These are phyloP conservation scores for Emmonsiellopsis sp. DNA, from an alignment of 2,329 filamentous ascomycete species.

Conservation along the genomic window DNA sequence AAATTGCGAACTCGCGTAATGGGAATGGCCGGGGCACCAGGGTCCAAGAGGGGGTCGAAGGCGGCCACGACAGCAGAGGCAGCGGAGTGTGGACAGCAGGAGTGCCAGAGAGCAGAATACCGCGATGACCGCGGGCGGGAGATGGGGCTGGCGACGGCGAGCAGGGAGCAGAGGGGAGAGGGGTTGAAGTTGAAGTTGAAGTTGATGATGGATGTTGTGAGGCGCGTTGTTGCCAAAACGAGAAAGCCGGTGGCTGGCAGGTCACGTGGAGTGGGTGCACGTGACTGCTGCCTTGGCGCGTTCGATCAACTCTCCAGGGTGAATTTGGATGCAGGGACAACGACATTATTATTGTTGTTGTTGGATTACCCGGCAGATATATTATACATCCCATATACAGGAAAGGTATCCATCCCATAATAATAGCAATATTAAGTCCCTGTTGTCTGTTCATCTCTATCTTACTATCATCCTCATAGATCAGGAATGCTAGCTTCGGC, in stretches of 20 bases:
- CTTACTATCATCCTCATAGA: no score
- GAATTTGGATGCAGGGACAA: background rate
- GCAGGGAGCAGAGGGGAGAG: background rate
- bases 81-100: background rate
- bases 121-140: background rate
- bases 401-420: no score
- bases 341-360: background rate
- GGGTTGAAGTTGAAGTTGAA: background rate
- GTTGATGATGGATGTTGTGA: slow-evolving; percentile 3
- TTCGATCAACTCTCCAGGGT: no score
- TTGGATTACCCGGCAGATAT: no score
- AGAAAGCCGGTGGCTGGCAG: slow-evolving; percentile 10
- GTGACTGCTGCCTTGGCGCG: background rate
- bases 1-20: background rate
- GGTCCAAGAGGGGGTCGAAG: background rate
- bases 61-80: background rate
- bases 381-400: no score
- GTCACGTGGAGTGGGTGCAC: background rate
- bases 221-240: slow-evolving; percentile 2
- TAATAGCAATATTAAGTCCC: no score
- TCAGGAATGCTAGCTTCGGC: no score
- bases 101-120: background rate
- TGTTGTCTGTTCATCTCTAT: no score
- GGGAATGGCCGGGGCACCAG: background rate
- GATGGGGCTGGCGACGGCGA: background rate